phyloP scores from a whole-genome alignment of 2,329 filamentous ascomycete genomes.

The Calonectria hawksworthii region DNA sequence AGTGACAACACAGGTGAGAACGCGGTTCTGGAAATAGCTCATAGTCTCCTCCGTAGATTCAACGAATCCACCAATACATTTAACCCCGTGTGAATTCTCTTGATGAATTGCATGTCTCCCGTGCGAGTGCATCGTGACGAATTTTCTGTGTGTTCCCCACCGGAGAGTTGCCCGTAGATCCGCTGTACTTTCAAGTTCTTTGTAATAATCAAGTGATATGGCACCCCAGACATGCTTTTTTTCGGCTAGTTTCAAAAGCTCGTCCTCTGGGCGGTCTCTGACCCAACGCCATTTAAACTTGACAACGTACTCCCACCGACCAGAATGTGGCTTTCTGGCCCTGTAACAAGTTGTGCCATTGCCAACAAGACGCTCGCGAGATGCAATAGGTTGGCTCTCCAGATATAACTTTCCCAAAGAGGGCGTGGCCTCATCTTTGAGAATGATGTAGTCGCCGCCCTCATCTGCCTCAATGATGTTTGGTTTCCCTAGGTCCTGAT shows the following conservation, averaged over 20 bases:
- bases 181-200: slow-evolving; percentile 36
- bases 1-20: slow-evolving; percentile 36
- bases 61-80: slow-evolving; percentile 21
- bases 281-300: slow-evolving; percentile 53
- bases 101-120: slow-evolving; percentile 13
- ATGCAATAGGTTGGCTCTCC: slow-evolving; percentile 47
- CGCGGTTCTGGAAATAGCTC: slow-evolving; percentile 33
- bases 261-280: slow-evolving; percentile 47
- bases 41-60: slow-evolving; percentile 29
- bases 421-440: slow-evolving; percentile 26
- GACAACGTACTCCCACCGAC: slow-evolving; percentile 46
- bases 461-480: slow-evolving; percentile 43
- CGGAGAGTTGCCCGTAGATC: slow-evolving; percentile 31
- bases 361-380: slow-evolving; percentile 43
- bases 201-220: slow-evolving; percentile 46
- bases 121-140: slow-evolving; percentile 10
- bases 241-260: slow-evolving; percentile 48
- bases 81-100: slow-evolving; percentile 14
- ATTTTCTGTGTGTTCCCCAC: slow-evolving; percentile 31
- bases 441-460: slow-evolving; percentile 32
- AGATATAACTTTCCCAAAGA: slow-evolving; percentile 45
- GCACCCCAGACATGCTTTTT: slow-evolving; percentile 47
- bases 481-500: slow-evolving; percentile 43
- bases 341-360: slow-evolving; percentile 51
- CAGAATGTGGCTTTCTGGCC: slow-evolving; percentile 41